Evolutionary conservation across 495 filamentous ascomycete genomes (phyloP).

Genomic region (Tuber melanosporum): DNA sequence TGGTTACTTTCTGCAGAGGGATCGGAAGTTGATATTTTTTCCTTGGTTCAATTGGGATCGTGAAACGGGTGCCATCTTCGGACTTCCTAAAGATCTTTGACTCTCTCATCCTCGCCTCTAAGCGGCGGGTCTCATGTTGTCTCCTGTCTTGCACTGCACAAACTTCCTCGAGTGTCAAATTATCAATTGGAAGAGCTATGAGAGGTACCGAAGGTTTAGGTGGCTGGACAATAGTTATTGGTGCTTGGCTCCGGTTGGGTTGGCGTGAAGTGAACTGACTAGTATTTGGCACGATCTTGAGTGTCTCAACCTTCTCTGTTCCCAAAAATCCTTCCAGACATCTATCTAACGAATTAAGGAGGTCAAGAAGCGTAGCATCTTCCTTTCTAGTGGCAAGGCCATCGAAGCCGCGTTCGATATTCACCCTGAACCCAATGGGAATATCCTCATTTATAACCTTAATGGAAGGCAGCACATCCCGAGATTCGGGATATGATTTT

Average conservation of each 20-base stretch:
- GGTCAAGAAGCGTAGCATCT: conserved; percentile 56
- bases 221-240: neutral
- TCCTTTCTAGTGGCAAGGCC: conserved; percentile 54
- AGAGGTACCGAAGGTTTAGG: conserved; percentile 22
- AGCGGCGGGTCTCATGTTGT: conserved; percentile 60
- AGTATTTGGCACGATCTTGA: conserved; percentile 69
- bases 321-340: conserved; percentile 66
- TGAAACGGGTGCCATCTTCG: conserved; percentile 62
- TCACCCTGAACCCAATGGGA: conserved; percentile 69
- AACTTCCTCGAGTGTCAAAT: conserved; percentile 54
- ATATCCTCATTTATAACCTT: conserved; percentile 70
- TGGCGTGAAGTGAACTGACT: conserved; percentile 38
- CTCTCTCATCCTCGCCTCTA: conserved; percentile 72
- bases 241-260: neutral
- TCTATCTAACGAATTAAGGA: conserved; percentile 68
- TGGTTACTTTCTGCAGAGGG: conserved; percentile 57
- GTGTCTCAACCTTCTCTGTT: conserved; percentile 65
- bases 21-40: conserved; percentile 57
- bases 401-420: conserved; percentile 74
- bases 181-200: conserved; percentile 44
- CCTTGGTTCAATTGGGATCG: conserved; percentile 64
- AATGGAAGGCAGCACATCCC: conserved; percentile 51
- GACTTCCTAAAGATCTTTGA: conserved; percentile 63
- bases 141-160: conserved; percentile 58
- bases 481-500: conserved; percentile 50